Evolutionary conservation across 208 protist genomes (phyloP), one percentile per base, ranked within the genome.

Genomic region (Trypanosoma mega): DNA sequence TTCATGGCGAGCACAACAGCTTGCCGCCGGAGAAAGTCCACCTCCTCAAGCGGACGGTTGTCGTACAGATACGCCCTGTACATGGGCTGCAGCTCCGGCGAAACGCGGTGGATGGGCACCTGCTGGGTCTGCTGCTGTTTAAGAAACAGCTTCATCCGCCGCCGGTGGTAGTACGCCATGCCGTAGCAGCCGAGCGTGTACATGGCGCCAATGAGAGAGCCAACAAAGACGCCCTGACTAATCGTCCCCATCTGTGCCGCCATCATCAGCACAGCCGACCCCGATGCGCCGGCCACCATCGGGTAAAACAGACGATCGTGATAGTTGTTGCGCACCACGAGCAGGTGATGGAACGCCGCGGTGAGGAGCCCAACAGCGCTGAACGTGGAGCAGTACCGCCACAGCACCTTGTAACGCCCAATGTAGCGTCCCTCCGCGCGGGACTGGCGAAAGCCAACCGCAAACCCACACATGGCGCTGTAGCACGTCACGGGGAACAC

Each of bases 1-100:
- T 53, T 66, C 56, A 82, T 78, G 20, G 80, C 74, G 34, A 90
- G 53, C 37, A 83, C 44, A 21, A 82, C 47, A 0, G 80, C 75
- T 58, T 90, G 75, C 0, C 88, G 79, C 6, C 44, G 60, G 18
- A 58, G 55, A 30, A 73, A 53, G 34, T 85, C 78, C 20, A 49
- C 36, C 51, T 95, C 85, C 72, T 95, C 85, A 3, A 95, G 60
- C 12, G 88, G 85, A 9, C 88, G 76, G 51, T 90, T 77, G 49
- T 95, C 88, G 34, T 77, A 91, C 16, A 95, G 63, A 47, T 80
- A 95, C 23, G 88, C 74, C 33, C 85, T 69, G 60, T 95, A 95
- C 68, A 92, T 81, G 3, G 74, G 85, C 66, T 95, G 88, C 29
- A 92, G 68, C 72, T 95, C 85, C 0, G 85, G 88, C 4, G 88